phyloP scores from a whole-genome alignment of 2,329 filamentous ascomycete genomes.

The Verticillium longisporum region DNA sequence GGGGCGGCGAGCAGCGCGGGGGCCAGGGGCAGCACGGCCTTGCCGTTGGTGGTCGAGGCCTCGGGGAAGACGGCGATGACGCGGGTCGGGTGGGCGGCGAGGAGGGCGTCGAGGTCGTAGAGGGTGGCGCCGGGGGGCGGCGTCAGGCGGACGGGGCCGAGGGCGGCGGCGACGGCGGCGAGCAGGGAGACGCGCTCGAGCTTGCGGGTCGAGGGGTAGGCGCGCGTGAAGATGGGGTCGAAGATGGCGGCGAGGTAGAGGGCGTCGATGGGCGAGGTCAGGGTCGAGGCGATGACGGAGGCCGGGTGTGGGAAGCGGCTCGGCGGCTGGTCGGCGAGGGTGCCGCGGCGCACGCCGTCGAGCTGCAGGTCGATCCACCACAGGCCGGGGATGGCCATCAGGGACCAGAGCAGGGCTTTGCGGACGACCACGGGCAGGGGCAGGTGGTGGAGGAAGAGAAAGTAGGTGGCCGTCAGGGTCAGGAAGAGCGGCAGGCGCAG shows the following conservation, averaged over 20 bases:
- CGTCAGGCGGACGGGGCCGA: slow-evolving; percentile 48
- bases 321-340: slow-evolving; percentile 65
- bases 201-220: slow-evolving; percentile 66
- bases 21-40: slow-evolving; percentile 78
- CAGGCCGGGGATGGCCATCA: slow-evolving; percentile 83
- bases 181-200: slow-evolving; percentile 74
- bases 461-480: slow-evolving; percentile 61
- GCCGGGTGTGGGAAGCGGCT: slow-evolving; percentile 71
- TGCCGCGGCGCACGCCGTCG: slow-evolving; percentile 91
- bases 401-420: slow-evolving; percentile 80
- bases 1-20: slow-evolving; percentile 66
- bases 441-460: slow-evolving; percentile 75
- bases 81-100: slow-evolving; percentile 62
- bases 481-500: slow-evolving; percentile 75
- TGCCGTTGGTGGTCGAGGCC: slow-evolving; percentile 88
- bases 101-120: slow-evolving; percentile 55
- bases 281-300: slow-evolving; percentile 81
- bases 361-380: slow-evolving; percentile 99
- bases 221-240: slow-evolving; percentile 87
- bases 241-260: slow-evolving; percentile 94
- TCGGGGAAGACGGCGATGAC: slow-evolving; percentile 88
- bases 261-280: slow-evolving; percentile 87
- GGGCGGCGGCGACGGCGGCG: slow-evolving; percentile 66
- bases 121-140: slow-evolving; percentile 41
- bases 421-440: slow-evolving; percentile 58